Percentiles rank a stretch among this genome's conserved stretches.
These are phyloP conservation scores for Kalmusia sp. DNA, from an alignment of 2,329 filamentous ascomycete species.

Conservation along the genomic window DNA sequence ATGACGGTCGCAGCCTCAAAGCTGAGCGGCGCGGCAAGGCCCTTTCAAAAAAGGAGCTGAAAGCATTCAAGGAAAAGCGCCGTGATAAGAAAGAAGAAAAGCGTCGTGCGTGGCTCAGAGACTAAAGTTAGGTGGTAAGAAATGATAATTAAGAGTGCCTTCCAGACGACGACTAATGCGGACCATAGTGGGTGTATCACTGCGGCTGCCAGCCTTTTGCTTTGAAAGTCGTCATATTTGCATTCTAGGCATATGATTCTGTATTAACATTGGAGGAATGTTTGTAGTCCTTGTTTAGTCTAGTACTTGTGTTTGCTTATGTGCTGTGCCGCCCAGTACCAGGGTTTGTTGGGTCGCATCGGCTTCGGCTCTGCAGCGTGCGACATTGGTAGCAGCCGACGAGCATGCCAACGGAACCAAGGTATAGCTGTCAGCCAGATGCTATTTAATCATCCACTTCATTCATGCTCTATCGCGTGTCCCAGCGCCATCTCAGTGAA, in stretches of 20 bases:
- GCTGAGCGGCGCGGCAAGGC: slow-evolving; percentile 88
- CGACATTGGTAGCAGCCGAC: background rate
- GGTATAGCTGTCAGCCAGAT: background rate
- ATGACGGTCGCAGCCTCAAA: slow-evolving; percentile 89
- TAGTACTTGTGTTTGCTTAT: slow-evolving; percentile 1
- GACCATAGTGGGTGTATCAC: slow-evolving; percentile 7
- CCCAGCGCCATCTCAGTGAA: background rate
- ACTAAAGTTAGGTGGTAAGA: slow-evolving; percentile 62
- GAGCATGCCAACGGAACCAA: background rate
- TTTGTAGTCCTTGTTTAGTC: background rate
- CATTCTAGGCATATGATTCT: background rate
- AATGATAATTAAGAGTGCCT: slow-evolving; percentile 20
- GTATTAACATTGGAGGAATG: background rate
- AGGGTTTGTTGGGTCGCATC: background rate
- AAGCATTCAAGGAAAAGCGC: slow-evolving; percentile 90
- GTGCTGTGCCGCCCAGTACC: background rate
- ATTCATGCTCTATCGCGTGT: background rate
- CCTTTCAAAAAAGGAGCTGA: slow-evolving; percentile 83
- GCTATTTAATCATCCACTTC: background rate
- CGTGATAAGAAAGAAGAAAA: slow-evolving; percentile 93
- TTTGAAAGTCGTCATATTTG: background rate
- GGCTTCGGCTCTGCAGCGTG: background rate
- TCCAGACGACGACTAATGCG: slow-evolving; percentile 39
- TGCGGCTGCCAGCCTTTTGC: slow-evolving; percentile 14
- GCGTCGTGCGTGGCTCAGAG: slow-evolving; percentile 85